phyloP scores from a whole-genome alignment of 2,329 filamentous ascomycete genomes.

The Truncatella angustata region DNA sequence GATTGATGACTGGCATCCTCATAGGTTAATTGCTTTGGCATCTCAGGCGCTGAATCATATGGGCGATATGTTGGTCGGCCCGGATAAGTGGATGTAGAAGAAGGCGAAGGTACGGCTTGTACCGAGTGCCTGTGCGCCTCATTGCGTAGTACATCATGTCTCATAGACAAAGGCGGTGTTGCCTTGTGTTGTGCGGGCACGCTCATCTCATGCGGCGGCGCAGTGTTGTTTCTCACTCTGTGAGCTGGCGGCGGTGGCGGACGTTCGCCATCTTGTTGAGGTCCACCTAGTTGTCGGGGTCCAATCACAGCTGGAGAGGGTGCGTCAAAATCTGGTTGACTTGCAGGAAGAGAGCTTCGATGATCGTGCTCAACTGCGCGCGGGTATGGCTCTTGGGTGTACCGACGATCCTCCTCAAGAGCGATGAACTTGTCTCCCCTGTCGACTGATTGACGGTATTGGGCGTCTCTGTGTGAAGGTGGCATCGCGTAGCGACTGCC shows the following conservation, averaged over 20 bases:
- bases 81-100: slow-evolving; percentile 44
- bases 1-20: slow-evolving; percentile 36
- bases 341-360: slow-evolving; percentile 18
- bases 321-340: slow-evolving; percentile 18
- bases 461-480: slow-evolving; percentile 37
- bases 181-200: slow-evolving; percentile 42
- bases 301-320: slow-evolving; percentile 19
- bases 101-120: slow-evolving; percentile 11
- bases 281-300: slow-evolving; percentile 28
- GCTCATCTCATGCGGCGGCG: slow-evolving; percentile 39
- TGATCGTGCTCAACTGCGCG: slow-evolving; percentile 25
- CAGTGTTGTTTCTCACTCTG: slow-evolving; percentile 45
- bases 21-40: slow-evolving; percentile 27
- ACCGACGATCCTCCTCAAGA: slow-evolving; percentile 28
- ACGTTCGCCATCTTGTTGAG: slow-evolving; percentile 35
- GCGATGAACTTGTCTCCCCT: slow-evolving; percentile 22
- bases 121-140: slow-evolving; percentile 55
- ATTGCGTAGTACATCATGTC: slow-evolving; percentile 55
- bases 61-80: slow-evolving; percentile 52
- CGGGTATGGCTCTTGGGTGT: slow-evolving; percentile 30
- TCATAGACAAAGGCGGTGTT: slow-evolving; percentile 50
- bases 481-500: slow-evolving; percentile 31
- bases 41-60: slow-evolving; percentile 45
- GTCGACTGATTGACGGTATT: slow-evolving; percentile 22
- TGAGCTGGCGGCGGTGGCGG: slow-evolving; percentile 57